These are phyloP conservation scores for Pythium phragmiticola DNA, from an alignment of 352 stramenopile genomes.

Conservation along the genomic window DNA sequence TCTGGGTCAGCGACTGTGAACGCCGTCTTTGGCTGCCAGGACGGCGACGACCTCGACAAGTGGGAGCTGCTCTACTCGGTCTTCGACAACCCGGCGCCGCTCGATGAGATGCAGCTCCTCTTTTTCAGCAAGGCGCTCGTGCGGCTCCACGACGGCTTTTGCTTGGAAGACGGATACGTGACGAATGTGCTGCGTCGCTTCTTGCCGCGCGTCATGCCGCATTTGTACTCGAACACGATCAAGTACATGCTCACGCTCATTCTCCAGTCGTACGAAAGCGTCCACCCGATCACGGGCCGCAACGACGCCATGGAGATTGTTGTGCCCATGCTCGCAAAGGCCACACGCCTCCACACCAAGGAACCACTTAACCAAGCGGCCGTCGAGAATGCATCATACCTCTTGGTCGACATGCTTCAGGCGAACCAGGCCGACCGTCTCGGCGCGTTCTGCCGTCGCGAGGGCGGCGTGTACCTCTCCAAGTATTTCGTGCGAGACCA, in stretches of 20 bases:
- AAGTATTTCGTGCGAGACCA: conserved; percentile 90
- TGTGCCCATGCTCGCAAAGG: conserved; percentile 52
- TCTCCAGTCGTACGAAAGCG: conserved; percentile 86
- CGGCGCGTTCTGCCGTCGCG: conserved; percentile 75
- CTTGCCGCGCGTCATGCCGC: conserved; percentile 70
- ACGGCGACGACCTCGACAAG: conserved; percentile 66
- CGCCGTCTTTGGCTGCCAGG: conserved; percentile 80
- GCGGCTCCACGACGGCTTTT: conserved; percentile 84
- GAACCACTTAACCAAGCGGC: conserved; percentile 44
- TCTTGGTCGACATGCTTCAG: conserved; percentile 86
- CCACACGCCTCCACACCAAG: conserved; percentile 42
- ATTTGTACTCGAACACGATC: conserved; percentile 88
- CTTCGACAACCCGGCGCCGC: conserved; percentile 68
- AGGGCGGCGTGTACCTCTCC: conserved; percentile 79
- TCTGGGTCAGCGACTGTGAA: conserved; percentile 61
- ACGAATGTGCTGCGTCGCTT: conserved; percentile 78
- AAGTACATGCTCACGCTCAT: conserved; percentile 90
- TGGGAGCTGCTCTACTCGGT: conserved; percentile 84
- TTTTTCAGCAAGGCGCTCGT: conserved; percentile 89
- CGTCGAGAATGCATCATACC: conserved; percentile 74
- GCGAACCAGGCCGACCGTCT: conserved; percentile 84
- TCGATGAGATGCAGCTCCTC: conserved; percentile 85
- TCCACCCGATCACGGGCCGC: conserved; percentile 83
- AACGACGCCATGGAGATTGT: conserved; percentile 88
- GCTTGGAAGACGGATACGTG: conserved; percentile 85